Conservation (phyloP, 495 filamentous ascomycete genomes). For the Cercophora newfieldiana region DNA sequence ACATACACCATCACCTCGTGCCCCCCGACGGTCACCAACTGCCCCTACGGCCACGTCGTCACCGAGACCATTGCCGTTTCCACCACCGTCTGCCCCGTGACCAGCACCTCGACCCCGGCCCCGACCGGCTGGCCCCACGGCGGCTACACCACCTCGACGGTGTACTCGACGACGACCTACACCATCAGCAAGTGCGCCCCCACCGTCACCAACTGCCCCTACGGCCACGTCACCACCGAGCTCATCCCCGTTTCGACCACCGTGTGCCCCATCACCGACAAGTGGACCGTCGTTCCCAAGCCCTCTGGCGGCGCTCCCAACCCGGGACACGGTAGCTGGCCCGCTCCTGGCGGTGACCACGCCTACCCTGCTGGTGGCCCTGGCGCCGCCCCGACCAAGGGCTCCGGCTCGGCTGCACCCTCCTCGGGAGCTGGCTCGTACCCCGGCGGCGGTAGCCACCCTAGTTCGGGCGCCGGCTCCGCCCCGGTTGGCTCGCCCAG, state of each 20-base stretch:
- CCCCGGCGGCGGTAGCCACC: neutral
- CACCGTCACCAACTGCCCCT: slow-evolving; percentile 32
- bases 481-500: too few relatives aligned
- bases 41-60: slow-evolving; percentile 43
- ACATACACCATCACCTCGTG: slow-evolving; percentile 59
- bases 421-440: neutral
- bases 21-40: slow-evolving; percentile 38
- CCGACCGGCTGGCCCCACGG: slow-evolving; percentile 18
- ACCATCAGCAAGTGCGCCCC: slow-evolving; percentile 61
- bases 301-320: neutral
- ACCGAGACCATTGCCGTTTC: neutral
- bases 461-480: neutral
- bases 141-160: slow-evolving; percentile 53
- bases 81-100: slow-evolving; percentile 43
- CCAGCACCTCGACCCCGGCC: slow-evolving; percentile 28
- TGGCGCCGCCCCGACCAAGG: neutral
- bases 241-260: slow-evolving; percentile 26
- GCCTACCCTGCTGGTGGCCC: neutral
- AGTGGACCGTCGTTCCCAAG: neutral
- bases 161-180: slow-evolving; percentile 51
- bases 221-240: slow-evolving; percentile 39
- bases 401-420: neutral
- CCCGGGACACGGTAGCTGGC: neutral
- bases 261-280: slow-evolving; percentile 40
- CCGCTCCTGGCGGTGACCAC: neutral